Percentiles rank a stretch among this genome's conserved stretches.
These are phyloP conservation scores for Furcasterigmium furcatum DNA, from an alignment of 2,329 filamentous ascomycete species.

Conservation along the genomic window DNA sequence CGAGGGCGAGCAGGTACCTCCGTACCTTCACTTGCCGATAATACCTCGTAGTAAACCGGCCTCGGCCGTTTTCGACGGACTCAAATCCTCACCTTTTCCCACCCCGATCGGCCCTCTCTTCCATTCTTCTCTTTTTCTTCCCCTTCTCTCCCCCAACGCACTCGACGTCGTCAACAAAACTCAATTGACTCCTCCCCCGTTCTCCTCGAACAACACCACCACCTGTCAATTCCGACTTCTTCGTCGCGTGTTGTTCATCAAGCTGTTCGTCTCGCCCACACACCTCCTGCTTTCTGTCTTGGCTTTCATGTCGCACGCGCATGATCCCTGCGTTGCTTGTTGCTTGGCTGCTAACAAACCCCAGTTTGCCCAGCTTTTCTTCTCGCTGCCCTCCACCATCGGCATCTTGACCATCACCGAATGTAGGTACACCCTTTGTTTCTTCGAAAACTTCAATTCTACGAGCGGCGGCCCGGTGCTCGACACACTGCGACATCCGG, in stretches of 20 bases:
- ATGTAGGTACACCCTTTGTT: not conserved
- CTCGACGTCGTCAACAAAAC: conserved; percentile 6
- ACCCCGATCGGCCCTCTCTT: not conserved
- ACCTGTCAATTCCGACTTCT: not conserved
- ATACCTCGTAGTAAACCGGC: too few species aligned
- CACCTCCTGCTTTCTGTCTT: not conserved
- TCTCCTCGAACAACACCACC: not conserved
- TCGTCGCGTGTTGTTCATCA: conserved; percentile 4
- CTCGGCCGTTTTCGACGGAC: not conserved
- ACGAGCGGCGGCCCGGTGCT: too few species aligned
- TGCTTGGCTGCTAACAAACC: not conserved
- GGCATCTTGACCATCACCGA: not conserved
- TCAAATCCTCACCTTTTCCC: conserved; percentile 1
- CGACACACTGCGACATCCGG: too few species aligned
- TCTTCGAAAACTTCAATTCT: not conserved
- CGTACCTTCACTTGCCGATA: too few species aligned
- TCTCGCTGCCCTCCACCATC: too few species aligned
- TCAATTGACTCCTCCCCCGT: conserved; percentile 1
- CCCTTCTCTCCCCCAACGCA: conserved; percentile 4
- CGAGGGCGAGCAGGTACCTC: too few species aligned
- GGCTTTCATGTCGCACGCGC: not conserved
- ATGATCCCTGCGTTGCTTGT: not conserved
- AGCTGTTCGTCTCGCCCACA: not conserved
- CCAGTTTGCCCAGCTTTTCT: not conserved
- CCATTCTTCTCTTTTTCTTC: not conserved